Percentiles rank a stretch among this genome's conserved stretches.
These are phyloP conservation scores for Castanopsis chinensis DNA, from an alignment of 306 rosid genomes.

Conservation along the genomic window DNA sequence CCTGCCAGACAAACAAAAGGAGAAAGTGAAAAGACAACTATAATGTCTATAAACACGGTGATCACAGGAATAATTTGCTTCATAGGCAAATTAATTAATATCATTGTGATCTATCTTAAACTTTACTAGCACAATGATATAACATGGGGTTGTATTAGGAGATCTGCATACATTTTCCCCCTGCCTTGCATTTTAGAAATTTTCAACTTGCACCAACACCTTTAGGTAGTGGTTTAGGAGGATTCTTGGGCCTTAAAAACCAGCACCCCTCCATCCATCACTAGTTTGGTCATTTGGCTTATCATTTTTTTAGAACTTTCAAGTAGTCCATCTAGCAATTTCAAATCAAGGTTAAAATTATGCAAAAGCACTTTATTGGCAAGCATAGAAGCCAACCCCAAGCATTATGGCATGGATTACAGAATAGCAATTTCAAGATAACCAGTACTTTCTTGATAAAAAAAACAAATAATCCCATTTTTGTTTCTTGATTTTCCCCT, in stretches of 20 bases:
- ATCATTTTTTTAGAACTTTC: neutral
- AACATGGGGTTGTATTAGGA: neutral
- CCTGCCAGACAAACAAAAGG: neutral
- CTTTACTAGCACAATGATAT: neutral
- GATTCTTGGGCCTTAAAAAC: neutral
- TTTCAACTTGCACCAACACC: neutral
- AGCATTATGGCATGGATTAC: neutral
- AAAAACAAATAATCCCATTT: neutral
- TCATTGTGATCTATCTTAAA: neutral
- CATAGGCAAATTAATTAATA: neutral
- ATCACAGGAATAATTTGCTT: neutral
- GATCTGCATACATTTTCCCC: neutral
- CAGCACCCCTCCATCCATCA: neutral
- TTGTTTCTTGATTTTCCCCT: neutral
- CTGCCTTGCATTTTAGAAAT: neutral
- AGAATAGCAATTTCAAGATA: neutral
- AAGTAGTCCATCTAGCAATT: neutral
- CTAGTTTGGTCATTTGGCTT: neutral
- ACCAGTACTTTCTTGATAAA: neutral
- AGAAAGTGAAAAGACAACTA: neutral
- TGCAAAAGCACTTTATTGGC: neutral
- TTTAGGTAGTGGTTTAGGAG: neutral
- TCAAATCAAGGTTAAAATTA: neutral
- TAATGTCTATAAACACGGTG: neutral
- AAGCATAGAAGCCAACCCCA: neutral